These are phyloP conservation scores for Colletotrichum limetticola DNA, from an alignment of 2,329 filamentous ascomycete species.

Conservation along the genomic window DNA sequence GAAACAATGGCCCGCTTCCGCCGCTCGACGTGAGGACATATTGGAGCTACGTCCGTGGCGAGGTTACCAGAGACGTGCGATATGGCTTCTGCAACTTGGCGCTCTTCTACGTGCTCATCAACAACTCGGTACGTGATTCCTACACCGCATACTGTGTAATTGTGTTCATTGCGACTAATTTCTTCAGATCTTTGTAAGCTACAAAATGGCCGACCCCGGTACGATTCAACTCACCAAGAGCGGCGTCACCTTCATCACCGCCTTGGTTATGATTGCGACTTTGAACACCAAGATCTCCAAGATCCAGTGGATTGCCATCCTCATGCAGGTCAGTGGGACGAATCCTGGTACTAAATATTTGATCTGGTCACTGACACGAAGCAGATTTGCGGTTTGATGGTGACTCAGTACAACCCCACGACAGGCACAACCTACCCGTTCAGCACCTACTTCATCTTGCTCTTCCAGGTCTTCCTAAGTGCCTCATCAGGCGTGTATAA, in stretches of 20 bases:
- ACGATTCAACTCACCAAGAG: slow-evolving; percentile 46
- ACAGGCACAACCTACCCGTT: slow-evolving; percentile 42
- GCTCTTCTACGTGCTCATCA: slow-evolving; percentile 47
- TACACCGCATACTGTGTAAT: too few relatives aligned
- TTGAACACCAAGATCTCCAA: slow-evolving; percentile 41
- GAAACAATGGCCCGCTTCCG: slow-evolving; percentile 21
- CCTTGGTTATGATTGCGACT: slow-evolving; percentile 43
- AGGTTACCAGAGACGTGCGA: slow-evolving; percentile 42
- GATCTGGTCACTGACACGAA: not conserved
- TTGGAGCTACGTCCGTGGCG: slow-evolving; percentile 38
- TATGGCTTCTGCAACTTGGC: slow-evolving; percentile 46
- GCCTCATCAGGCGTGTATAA: slow-evolving; percentile 47
- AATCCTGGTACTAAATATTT: too few relatives aligned
- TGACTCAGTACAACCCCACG: slow-evolving; percentile 44
- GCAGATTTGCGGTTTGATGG: slow-evolving; percentile 43
- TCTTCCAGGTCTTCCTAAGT: slow-evolving; percentile 45
- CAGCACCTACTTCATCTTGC: slow-evolving; percentile 44
- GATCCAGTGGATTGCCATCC: slow-evolving; percentile 45
- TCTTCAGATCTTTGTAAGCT: slow-evolving; percentile 43
- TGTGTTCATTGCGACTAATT: slow-evolving; percentile 26
- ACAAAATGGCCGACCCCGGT: slow-evolving; percentile 45
- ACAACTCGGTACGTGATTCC: slow-evolving; percentile 42
- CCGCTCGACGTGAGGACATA: slow-evolving; percentile 31
- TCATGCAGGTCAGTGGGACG: slow-evolving; percentile 41
- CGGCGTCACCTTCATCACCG: slow-evolving; percentile 45